Evolutionary conservation across 257 asterid species (phyloP).

Genomic region (Nicotiana attenuata): DNA sequence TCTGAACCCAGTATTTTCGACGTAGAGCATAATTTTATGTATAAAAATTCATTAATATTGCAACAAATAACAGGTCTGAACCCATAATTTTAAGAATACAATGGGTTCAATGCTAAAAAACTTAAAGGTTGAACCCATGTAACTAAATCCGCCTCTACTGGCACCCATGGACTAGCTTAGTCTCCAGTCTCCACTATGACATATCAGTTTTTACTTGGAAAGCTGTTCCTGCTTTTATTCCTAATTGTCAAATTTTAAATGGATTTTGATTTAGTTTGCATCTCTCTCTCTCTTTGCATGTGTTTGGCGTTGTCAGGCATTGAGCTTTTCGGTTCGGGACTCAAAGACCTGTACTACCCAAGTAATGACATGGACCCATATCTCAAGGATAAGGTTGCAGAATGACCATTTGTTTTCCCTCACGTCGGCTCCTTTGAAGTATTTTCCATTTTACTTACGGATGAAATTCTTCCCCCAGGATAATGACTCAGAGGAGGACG

Average conservation of each 20-base stretch:
- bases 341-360: slow-evolving; percentile 49
- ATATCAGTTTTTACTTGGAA: not conserved
- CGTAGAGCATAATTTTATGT: too few relatives aligned
- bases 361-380: slow-evolving; percentile 83
- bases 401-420: slow-evolving; percentile 10
- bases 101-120: too few relatives aligned
- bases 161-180: not conserved
- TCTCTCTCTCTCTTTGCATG: not conserved
- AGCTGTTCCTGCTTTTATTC: not conserved
- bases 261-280: not conserved
- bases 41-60: too few relatives aligned
- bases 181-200: not conserved
- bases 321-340: slow-evolving; percentile 68
- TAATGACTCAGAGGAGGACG: slow-evolving; percentile 65
- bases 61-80: too few relatives aligned
- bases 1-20: too few relatives aligned
- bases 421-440: not conserved
- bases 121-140: too few relatives aligned
- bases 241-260: not conserved
- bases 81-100: too few relatives aligned
- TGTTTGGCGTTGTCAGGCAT: slow-evolving; percentile 32
- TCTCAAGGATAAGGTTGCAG: slow-evolving; percentile 53
- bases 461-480: slow-evolving; percentile 33
- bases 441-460: not conserved
- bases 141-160: not conserved